Evolutionary conservation across 164 flowering plant genomes (phyloP).

Genomic region (Magnolia kwangsiensis): DNA sequence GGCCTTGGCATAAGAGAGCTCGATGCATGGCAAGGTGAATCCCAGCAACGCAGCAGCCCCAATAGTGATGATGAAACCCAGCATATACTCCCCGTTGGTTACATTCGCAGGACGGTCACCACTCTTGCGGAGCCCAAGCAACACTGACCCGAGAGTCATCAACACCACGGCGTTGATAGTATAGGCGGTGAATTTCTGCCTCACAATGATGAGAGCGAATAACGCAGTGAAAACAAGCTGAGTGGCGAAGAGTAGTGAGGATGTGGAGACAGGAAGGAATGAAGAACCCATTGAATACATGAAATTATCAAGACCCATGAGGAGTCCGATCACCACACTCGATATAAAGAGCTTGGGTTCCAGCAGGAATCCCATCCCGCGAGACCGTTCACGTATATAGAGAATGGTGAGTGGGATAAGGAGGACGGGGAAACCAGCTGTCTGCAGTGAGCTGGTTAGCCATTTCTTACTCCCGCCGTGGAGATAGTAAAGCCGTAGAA

Average conservation of each 20-base stretch:
- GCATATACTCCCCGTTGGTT: constrained; percentile 11
- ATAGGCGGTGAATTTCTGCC: constrained; percentile 26
- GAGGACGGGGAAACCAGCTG: background rate
- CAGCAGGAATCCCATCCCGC: background rate
- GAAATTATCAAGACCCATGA: constrained; percentile 3
- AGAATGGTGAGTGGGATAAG: background rate
- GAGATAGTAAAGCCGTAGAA: background rate
- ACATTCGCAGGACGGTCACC: constrained; percentile 25
- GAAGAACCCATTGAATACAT: constrained; percentile 19
- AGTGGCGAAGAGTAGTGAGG: constrained; percentile 23
- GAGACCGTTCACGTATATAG: background rate
- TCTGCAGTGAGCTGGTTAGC: background rate
- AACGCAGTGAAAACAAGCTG: constrained; percentile 33
- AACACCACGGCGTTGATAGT: constrained; percentile 28
- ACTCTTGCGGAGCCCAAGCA: constrained; percentile 18
- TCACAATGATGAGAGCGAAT: constrained; percentile 25
- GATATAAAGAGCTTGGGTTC: background rate
- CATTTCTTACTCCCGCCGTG: background rate
- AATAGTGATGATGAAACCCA: constrained; percentile 25
- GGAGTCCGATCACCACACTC: background rate
- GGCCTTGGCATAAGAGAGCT: constrained; percentile 16
- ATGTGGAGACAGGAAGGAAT: constrained; percentile 24
- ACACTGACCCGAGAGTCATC: constrained; percentile 24
- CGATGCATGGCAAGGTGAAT: constrained; percentile 16
- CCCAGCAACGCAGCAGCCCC: constrained; percentile 19